Conservation (phyloP, 371 early-diverging fungal genomes). For the Nematocida sp. region DNA sequence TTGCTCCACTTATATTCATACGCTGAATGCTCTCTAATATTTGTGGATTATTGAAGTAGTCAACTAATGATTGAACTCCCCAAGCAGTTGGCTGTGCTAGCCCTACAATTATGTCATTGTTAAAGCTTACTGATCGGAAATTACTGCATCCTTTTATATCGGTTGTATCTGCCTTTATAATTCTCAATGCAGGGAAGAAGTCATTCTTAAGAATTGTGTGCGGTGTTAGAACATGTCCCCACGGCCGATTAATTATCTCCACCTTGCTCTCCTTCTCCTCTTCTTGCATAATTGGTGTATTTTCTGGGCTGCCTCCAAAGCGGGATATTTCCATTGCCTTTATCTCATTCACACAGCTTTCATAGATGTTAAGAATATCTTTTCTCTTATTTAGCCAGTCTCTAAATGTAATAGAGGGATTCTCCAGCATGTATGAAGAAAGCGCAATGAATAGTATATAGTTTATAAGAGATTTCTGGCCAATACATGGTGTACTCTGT, state of each 20-base stretch:
- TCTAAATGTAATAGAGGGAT: conserved; percentile 7
- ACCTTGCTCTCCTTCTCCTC: not conserved
- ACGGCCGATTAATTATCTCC: conserved; percentile 68
- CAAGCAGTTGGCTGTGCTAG: conserved; percentile 76
- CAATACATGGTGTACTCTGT: not conserved
- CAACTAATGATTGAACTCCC: conserved; percentile 72
- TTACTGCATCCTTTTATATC: conserved; percentile 70
- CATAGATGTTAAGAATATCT: conserved; percentile 45
- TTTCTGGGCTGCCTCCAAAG: not conserved
- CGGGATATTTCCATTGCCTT: not conserved
- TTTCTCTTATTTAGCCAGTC: conserved; percentile 53
- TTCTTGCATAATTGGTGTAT: not conserved
- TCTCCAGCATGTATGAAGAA: conserved; percentile 47
- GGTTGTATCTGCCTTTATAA: not conserved
- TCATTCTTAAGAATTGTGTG: conserved; percentile 76
- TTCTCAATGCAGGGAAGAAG: conserved; percentile 72
- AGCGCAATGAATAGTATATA: conserved; percentile 40
- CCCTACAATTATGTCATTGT: conserved; percentile 71
- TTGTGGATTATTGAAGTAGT: conserved; percentile 43
- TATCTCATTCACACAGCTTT: conserved; percentile 2
- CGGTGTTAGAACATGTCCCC: conserved; percentile 73
- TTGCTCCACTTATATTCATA: not conserved
- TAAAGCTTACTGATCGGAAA: conserved; percentile 61
- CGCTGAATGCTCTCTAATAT: not conserved
- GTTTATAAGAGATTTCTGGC: conserved; percentile 1